Conservation (phyloP, 164 flowering plant genomes). For the Litsea cubeba region DNA sequence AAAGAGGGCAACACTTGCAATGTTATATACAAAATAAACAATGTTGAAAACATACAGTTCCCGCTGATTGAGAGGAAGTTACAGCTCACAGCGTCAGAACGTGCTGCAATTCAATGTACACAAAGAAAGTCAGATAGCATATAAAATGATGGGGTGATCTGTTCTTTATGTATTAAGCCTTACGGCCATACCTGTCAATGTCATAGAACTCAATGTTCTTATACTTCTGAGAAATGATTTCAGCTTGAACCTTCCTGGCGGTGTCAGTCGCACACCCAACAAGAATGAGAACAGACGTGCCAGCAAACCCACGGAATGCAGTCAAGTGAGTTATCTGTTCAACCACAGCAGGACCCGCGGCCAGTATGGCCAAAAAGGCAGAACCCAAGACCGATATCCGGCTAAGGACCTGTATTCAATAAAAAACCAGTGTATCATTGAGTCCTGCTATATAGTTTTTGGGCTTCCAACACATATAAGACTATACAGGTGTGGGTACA, state of each 20-base stretch:
- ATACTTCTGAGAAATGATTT: slow-evolving; percentile 96
- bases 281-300: slow-evolving; percentile 96
- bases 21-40: slow-evolving; percentile 10
- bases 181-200: slow-evolving; percentile 29
- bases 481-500: neutral
- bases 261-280: slow-evolving; percentile 99
- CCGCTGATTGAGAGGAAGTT: neutral
- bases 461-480: neutral
- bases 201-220: slow-evolving; percentile 91
- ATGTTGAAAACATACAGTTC: slow-evolving; percentile 6
- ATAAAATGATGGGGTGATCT: neutral
- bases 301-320: slow-evolving; percentile 97
- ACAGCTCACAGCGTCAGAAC: neutral
- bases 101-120: neutral
- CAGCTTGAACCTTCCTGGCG: slow-evolving; percentile 97
- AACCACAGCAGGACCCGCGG: slow-evolving; percentile 91
- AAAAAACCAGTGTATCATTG: neutral
- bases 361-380: slow-evolving; percentile 79
- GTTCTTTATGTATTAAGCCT: neutral
- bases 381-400: slow-evolving; percentile 98
- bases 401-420: slow-evolving; percentile 67
- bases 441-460: neutral
- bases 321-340: slow-evolving; percentile 89
- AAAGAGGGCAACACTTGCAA: neutral
- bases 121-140: neutral